Base-by-base conservation (phyloP, 1,284 basidiomycete genomes). In the Phellopilus nigrolimitatus region DNA sequence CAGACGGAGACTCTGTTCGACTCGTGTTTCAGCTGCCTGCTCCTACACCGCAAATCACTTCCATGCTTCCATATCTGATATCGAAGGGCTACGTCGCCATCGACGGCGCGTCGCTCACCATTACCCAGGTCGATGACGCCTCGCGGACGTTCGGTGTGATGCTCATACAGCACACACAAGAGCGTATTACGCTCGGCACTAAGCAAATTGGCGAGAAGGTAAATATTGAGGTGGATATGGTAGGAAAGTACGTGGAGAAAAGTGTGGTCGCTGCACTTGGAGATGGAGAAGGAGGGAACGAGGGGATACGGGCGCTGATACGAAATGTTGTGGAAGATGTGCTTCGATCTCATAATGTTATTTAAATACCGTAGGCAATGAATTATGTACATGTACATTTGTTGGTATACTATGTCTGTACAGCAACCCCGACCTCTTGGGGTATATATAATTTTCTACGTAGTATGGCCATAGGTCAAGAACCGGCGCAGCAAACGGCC, bases 51-150 rank as follows among this genome's bases (percentile, higher is more conserved):
- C 69, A 71, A 9, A 74, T 79, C 42, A 83, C 80, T 28, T 86
- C 79, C 4, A 73, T 91, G 27, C 72, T 93, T 49, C 84, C 80
- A 0, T 97, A 92, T 66, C 73, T 99, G 57, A 90, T 99, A 55
- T 83, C 88, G n/a, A 99, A 99, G 68, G 95, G 95, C 46, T 99
- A 95, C 67, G 78, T 99, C 51, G 85, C 95, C 8, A 82, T 99
- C 57, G 95, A 99, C 66, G 95, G 97, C 17, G 83, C 95, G 2
- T 97, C 93, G 2, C 74, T 99, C 42, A 99, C 95, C 0, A 64
- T 99, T 57, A 98, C 95, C 0, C 73, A 74, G 31, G 91, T 97
- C 22, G 72, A 91, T 62, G 90, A 94, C 61, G 64, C 66, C 10
- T 63, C 73, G 44, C 66, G 80, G n/a, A 79, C 73, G 45, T 97